Conservation (phyloP, 1,284 basidiomycete species). For the Melampsora larici-populina region DNA sequence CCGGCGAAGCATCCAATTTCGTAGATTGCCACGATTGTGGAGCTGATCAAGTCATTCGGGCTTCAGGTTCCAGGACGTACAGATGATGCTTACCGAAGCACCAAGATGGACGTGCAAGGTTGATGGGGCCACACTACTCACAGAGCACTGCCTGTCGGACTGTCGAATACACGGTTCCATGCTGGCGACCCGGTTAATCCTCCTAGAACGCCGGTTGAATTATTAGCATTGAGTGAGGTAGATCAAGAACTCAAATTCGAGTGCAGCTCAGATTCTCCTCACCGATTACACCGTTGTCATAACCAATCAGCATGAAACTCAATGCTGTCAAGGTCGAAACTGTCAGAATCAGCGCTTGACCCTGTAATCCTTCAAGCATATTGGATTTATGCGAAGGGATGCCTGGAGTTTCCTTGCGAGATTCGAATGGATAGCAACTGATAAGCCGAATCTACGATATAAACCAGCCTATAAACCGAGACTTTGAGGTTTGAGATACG, state of each 20-base stretch:
- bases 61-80: constrained; percentile 47
- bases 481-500: too few species aligned
- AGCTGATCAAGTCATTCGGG: constrained; percentile 46
- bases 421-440: too few species aligned
- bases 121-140: constrained; percentile 13
- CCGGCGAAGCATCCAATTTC: constrained; percentile 52
- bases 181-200: constrained; percentile 34
- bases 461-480: too few species aligned
- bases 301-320: constrained; percentile 52
- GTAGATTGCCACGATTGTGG: constrained; percentile 53
- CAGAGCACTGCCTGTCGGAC: constrained; percentile 23
- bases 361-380: constrained; percentile 5
- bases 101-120: background rate
- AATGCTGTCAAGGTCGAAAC: constrained; percentile 48
- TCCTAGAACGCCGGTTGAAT: constrained; percentile 8
- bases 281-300: constrained; percentile 43
- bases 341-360: constrained; percentile 20
- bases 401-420: too few species aligned
- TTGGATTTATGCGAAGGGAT: too few species aligned
- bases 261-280: background rate
- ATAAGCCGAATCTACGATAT: too few species aligned
- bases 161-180: constrained; percentile 32
- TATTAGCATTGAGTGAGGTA: background rate
- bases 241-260: constrained; percentile 21
- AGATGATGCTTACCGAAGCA: constrained; percentile 49